Evolutionary conservation across 306 rosid genomes (phyloP).

Genomic region (Prunus mume): DNA sequence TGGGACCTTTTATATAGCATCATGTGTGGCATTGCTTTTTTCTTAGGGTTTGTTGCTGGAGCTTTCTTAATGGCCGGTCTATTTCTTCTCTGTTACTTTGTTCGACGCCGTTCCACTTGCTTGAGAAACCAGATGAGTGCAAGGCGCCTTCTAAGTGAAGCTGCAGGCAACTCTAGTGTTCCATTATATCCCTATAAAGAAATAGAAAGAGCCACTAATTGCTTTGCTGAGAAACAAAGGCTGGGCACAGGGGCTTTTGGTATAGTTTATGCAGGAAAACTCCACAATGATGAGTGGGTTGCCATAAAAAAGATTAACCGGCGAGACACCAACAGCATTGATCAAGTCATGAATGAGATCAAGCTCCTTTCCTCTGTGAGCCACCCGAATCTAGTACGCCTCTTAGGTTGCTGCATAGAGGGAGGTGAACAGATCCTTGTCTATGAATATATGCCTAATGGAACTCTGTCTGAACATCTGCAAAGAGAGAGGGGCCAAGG

Average conservation of each 20-base stretch:
- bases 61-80: slow-evolving; percentile 55
- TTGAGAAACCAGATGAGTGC: slow-evolving; percentile 58
- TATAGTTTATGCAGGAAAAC: slow-evolving; percentile 83
- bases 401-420: slow-evolving; percentile 92
- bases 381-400: slow-evolving; percentile 90
- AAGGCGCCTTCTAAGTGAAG: slow-evolving; percentile 67
- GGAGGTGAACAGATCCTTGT: slow-evolving; percentile 90
- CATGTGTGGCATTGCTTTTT: slow-evolving; percentile 13
- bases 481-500: slow-evolving; percentile 66
- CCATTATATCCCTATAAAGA: slow-evolving; percentile 74
- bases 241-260: slow-evolving; percentile 97
- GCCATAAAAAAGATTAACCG: slow-evolving; percentile 82
- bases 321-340: slow-evolving; percentile 77
- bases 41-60: slow-evolving; percentile 52
- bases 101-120: slow-evolving; percentile 65
- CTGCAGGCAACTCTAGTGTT: slow-evolving; percentile 80
- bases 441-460: slow-evolving; percentile 88
- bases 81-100: slow-evolving; percentile 43
- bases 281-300: slow-evolving; percentile 72
- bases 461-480: slow-evolving; percentile 83
- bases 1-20: slow-evolving; percentile 4
- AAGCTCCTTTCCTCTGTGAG: slow-evolving; percentile 91
- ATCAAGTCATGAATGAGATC: slow-evolving; percentile 95
- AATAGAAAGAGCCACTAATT: slow-evolving; percentile 69
- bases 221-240: slow-evolving; percentile 71